Evolutionary conservation across 164 flowering plant genomes (phyloP).

Genomic region (Aristolochia californica): DNA sequence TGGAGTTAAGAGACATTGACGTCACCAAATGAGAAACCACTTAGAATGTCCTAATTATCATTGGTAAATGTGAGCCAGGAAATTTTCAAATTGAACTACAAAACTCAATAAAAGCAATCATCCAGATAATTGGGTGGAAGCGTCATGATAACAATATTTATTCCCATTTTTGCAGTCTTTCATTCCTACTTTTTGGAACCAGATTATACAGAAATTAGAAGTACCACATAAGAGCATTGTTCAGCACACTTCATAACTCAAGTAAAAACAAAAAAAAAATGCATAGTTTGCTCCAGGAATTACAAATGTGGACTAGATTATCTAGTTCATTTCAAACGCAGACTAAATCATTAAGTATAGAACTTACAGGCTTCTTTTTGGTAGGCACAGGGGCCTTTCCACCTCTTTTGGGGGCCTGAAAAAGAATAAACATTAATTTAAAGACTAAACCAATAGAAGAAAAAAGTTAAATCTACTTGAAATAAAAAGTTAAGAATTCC

Average conservation of each 20-base stretch:
- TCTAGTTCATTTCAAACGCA: not conserved
- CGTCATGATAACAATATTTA: no score
- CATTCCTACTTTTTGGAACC: not conserved
- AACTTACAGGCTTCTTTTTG: slow-evolving; percentile 33
- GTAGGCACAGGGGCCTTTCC: slow-evolving; percentile 28
- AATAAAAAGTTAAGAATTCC: no score
- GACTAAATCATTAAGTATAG: not conserved
- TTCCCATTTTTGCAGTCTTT: no score
- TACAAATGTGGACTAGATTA: not conserved
- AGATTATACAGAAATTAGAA: not conserved
- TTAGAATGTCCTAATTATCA: not conserved
- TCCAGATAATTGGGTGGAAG: no score
- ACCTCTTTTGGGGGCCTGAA: slow-evolving; percentile 43
- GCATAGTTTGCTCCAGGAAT: not conserved
- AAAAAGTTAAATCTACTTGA: no score
- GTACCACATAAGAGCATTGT: not conserved
- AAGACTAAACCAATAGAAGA: no score
- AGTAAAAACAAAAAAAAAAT: not conserved
- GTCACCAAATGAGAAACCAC: not conserved
- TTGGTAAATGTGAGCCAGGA: no score
- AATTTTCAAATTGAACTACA: no score
- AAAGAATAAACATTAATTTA: not conserved
- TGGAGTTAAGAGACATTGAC: not conserved
- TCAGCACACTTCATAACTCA: not conserved
- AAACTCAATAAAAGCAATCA: no score